Percentiles rank a stretch among this genome's conserved stretches.
These are phyloP conservation scores for Pseudognaphalium luteoalbum DNA, from an alignment of 129 eudicot genomes.

Conservation along the genomic window DNA sequence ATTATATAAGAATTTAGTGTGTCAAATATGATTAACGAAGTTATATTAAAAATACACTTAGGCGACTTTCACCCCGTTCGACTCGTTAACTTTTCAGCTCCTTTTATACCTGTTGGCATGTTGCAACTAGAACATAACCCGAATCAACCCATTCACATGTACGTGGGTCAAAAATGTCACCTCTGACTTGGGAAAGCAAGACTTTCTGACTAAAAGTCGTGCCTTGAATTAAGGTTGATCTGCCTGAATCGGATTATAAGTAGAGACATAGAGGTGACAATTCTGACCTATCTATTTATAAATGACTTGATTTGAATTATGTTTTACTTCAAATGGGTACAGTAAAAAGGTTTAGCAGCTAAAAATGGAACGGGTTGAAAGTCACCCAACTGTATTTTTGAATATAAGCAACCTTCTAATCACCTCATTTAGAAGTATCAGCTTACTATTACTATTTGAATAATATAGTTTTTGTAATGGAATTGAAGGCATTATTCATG, in stretches of 20 bases:
- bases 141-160: not conserved
- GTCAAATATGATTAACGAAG: not conserved
- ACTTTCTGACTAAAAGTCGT: not conserved
- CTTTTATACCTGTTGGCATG: not conserved
- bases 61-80: not conserved
- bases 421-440: not conserved
- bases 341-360: not conserved
- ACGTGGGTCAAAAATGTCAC: not conserved
- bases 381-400: not conserved
- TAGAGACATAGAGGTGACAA: not conserved
- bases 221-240: not conserved
- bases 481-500: not conserved
- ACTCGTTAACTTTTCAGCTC: not conserved
- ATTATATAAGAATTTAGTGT: not conserved
- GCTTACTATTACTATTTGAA: not conserved
- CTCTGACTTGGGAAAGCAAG: not conserved
- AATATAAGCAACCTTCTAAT: not conserved
- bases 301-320: not conserved
- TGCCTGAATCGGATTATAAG: not conserved
- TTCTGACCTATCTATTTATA: too few species aligned
- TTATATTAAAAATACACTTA: not conserved
- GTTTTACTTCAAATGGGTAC: not conserved
- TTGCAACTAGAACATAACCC: not conserved
- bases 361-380: not conserved
- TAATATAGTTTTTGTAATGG: not conserved